Conservation (phyloP, 1,139 yeast genomes). For the Candida labiduridarum region DNA sequence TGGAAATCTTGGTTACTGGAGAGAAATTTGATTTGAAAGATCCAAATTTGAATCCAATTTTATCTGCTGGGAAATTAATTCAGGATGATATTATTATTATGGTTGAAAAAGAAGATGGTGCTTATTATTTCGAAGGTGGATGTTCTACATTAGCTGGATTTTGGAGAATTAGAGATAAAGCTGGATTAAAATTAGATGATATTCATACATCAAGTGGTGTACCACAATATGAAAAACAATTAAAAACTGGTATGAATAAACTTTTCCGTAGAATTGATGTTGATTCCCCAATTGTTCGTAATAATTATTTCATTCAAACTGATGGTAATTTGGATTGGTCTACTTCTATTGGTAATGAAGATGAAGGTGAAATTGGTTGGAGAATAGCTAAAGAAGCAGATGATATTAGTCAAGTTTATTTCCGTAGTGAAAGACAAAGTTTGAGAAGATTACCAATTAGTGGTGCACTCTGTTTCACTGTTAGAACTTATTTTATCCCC, state of each 20-base stretch:
- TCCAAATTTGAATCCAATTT: slow-evolving; percentile 52
- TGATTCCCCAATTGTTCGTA: slow-evolving; percentile 62
- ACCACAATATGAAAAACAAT: slow-evolving; percentile 60
- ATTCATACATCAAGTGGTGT: slow-evolving; percentile 70
- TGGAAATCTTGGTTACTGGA: slow-evolving; percentile 55
- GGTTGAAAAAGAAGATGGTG: slow-evolving; percentile 57
- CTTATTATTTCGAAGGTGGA: slow-evolving; percentile 58
- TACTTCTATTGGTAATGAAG: slow-evolving; percentile 59
- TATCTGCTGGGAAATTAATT: slow-evolving; percentile 56
- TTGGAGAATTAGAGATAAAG: slow-evolving; percentile 64
- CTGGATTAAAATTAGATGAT: slow-evolving; percentile 51
- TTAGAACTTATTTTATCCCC: slow-evolving; percentile 65
- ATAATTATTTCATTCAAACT: slow-evolving; percentile 67
- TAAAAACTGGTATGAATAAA: slow-evolving; percentile 65
- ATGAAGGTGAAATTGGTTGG: slow-evolving; percentile 55
- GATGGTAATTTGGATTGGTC: slow-evolving; percentile 70
- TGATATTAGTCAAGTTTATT: slow-evolving; percentile 48
- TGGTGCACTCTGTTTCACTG: slow-evolving; percentile 62
- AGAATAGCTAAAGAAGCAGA: slow-evolving; percentile 56
- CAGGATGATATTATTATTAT: slow-evolving; percentile 72
- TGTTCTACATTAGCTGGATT: slow-evolving; percentile 65
- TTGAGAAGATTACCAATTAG: slow-evolving; percentile 65
- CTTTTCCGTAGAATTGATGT: slow-evolving; percentile 57
- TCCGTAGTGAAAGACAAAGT: slow-evolving; percentile 70
- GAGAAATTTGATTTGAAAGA: slow-evolving; percentile 35